A percentile compares a stretch with the other conserved stretches of the same genome.
Conservation (phyloP, 2,329 filamentous ascomycete species). For the Fusarium humuli region DNA sequence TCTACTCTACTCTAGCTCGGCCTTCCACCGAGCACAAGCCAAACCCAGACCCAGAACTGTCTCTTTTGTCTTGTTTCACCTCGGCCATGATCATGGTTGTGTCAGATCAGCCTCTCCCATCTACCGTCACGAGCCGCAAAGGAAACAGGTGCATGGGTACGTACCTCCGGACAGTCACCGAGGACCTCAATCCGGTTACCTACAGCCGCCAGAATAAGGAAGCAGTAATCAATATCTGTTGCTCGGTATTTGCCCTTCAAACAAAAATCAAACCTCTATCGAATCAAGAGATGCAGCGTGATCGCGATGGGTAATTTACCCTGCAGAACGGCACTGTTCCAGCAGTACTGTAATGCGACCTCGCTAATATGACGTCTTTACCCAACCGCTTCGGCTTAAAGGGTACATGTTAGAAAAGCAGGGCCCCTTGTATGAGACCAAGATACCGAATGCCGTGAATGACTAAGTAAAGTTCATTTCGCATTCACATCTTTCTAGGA, state of each 20-base stretch:
- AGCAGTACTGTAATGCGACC: neutral
- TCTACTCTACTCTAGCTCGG: slow-evolving; percentile 29
- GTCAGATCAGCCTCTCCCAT: slow-evolving; percentile 29
- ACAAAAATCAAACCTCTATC: slow-evolving; percentile 1
- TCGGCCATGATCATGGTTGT: slow-evolving; percentile 35
- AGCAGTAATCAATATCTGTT: neutral
- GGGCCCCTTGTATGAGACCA: slow-evolving; percentile 45
- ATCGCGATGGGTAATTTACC: slow-evolving; percentile 31
- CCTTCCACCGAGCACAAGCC: slow-evolving; percentile 36
- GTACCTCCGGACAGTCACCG: slow-evolving; percentile 47
- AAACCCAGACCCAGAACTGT: neutral
- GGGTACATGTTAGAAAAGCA: slow-evolving; percentile 17
- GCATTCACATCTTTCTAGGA: neutral
- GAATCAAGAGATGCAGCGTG: slow-evolving; percentile 24
- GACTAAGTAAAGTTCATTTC: neutral
- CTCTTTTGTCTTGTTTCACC: slow-evolving; percentile 22
- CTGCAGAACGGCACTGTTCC: neutral
- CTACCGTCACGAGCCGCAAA: slow-evolving; percentile 35
- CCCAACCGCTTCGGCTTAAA: slow-evolving; percentile 43
- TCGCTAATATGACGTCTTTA: slow-evolving; percentile 25
- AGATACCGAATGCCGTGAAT: slow-evolving; percentile 54
- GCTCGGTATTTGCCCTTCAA: neutral
- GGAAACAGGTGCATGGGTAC: slow-evolving; percentile 27
- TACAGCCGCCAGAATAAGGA: slow-evolving; percentile 1
- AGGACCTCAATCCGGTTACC: slow-evolving; percentile 25